Base-by-base conservation (phyloP, 2,329 filamentous ascomycete species). In the Diaporthe citrichinensis region DNA sequence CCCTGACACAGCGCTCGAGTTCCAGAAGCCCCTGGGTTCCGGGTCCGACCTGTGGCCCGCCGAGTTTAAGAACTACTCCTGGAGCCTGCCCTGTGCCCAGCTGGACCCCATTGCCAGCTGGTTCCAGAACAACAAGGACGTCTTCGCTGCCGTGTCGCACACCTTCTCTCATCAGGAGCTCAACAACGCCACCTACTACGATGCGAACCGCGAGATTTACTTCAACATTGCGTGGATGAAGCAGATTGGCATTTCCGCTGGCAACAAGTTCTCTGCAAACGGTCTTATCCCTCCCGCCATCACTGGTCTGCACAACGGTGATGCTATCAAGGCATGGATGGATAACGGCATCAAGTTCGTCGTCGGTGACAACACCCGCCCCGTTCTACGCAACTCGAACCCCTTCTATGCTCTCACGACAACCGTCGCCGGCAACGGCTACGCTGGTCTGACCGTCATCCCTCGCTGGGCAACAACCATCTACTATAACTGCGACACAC, bases 211-310 rank as follows among this genome's bases (percentile, higher is more conserved):
- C 78, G 91, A 92, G 80, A 91, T 92, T 58, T 84, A 85, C 31
- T 92, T 90, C 84, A 92, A 92, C 82, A 84, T 88, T 78, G 88
- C 86, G 15, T 92, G 90, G 90, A 80, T 92, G 57, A 84, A 86
- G 76, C 87, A 90, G 78, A 84, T 87, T 14, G 88, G 89, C 17
- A 83, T 92, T 74, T 83, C 84, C 74, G 77, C 82, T 31, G 86
- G 87, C 20, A 80, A 79, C 25, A 84, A 84, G 58, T 92, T 87
- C 80, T 91, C 89, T 36, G 77, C 83, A 3, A 85, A 87, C 53
- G 90, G 90, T 41, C 86, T 92, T 71, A 90, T 92, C 75, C 91
- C 91, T 2, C 91, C 91, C 0, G 90, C 90, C 49, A 92, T 92
- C 76, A 92, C 91, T 1, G 91, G 91, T 67, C 80, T 92, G 36